Base-by-base conservation (phyloP, 1,284 basidiomycete genomes). In the Ustilago xerochloae region DNA sequence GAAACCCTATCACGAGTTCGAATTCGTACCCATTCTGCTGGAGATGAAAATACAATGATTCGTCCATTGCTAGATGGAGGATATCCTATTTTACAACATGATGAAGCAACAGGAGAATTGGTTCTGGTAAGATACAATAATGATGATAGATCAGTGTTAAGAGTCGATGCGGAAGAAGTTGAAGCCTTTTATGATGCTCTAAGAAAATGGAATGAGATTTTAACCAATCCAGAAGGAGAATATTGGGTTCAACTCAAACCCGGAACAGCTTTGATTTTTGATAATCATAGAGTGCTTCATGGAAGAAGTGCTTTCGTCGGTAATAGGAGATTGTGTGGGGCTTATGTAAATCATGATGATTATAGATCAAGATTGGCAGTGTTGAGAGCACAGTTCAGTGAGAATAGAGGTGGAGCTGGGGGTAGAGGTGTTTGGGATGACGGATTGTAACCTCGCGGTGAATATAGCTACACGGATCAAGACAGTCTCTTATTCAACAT, bases 271-370 rank as follows among this genome's bases (percentile, higher is more conserved):
- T 88, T 98, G 52, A 90, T 94, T 35, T 89, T 97, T 54, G 92
- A 99, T 85, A 98, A 99, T 82, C 93, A 97, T 84, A 89, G 96
- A 12, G 93, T 98, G 3, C 87, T 99, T 55, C 97, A 98, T 77
- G 96, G 96, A 6, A 90, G 96, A 8, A 92, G 93, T 0, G 89
- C 90, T 0, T 99, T 97, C 82, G 89, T 89, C 2, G 96, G 97
- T 4, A 89, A 90, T 80, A 89, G 96, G 3, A 88, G 93, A 1
- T 93, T 99, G 89, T 98, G 96, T 79, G 96, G 96, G 0, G 95
- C 95, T 0, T 99, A 99, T 38, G 57, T 81, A 8, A 68, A 68
- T 15, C 78, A 78, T 56, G 81, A 83, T 52, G 81, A 82, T 53
- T 81, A 76, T 47, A 49, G 79, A 13, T 66, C 59, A n/a, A 61